Base-by-base conservation (phyloP, 2,329 filamentous ascomycete genomes). In the Coniochaeta ligniaria region DNA sequence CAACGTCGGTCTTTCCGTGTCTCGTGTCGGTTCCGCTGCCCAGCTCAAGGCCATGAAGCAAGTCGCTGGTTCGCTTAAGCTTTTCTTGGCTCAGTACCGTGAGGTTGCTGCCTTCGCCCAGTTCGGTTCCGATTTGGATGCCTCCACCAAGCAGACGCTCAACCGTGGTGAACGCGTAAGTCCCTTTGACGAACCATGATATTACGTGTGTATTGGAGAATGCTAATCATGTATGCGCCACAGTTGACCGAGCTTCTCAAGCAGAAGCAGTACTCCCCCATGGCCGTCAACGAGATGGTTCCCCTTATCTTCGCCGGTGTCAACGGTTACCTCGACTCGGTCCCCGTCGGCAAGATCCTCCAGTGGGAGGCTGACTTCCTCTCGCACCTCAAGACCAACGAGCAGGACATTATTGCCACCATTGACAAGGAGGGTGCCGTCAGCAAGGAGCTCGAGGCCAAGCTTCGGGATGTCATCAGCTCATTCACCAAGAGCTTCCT, bases 31-130 rank as follows among this genome's bases (percentile, higher is more conserved):
- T 78, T 99, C 95, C 75, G 92, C 95, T 78, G 95, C 95, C 77
- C 95, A 99, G 87, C 87, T 98, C 80, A 99, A 98, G 91, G 93
- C 95, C 83, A 99, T 99, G 95, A 99, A 99, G 89, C 95, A 99
- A 86, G 95, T 99, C 73, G 95, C 95, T 75, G 95, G 95, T 87
- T 98, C 94, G 71, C 86, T 99, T 76, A 99, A 99, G 89, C 92
- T 99, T 72, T 99, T 98, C 92, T 91, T 99, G 90, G 95, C 95
- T 73, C 95, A 99, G 85, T 99, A 99, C 88, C 95, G 95, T 95
- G 95, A 99, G 82, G 95, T 99, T 66, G 95, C 95, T 74, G 95
- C 95, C 72, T 99, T 99, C 82, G 94, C 95, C 72, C 95, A 99
- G 83, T 99, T 99, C 87, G 95, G 95, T 89, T 99, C 95, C 76